Evolutionary conservation across 2,329 filamentous ascomycete species (phyloP), one percentile per base, ranked within the genome.

Genomic region (Remersonia thermophila): DNA sequence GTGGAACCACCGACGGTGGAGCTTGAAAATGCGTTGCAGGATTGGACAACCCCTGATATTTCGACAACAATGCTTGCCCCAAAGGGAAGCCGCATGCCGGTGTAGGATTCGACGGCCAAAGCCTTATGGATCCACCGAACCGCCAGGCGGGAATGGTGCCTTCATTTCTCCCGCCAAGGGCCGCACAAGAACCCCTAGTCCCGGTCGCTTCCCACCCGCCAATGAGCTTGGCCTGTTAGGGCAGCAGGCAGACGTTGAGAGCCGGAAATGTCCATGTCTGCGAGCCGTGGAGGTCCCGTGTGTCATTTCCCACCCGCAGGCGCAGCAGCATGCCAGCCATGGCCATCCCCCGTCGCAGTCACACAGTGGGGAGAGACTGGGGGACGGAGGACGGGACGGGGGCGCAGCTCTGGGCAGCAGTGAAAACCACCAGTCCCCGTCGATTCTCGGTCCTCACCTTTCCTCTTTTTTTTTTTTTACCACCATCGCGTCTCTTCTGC

Each of bases 281-380:
- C 30, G 27, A 33, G 14, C 14, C 16, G 11, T 18, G 33, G n/a
- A 16, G 17, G 17, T 27, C 13, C 29, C 29, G 23, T 27, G 32
- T 35, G 17, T 36, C 39, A 41, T 33, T 35, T 41, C 27, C n/a
- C n/a, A 29, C 30, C 35, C 27, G 5, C 27, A 29, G 38, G 38
- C 35, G 38, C 38, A 40, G 35, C 38, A 39, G 30, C 30, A 25
- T 36, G 39, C 32, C 35, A 35, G 16, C 15, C 26, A 10, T 10
- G 13, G 33, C 7, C 17, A 7, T 26, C 14, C 14, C 13, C 30
- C 18, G 15, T 28, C 20, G 25, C 27, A 13, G 13, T 28, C 16
- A 31, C 31, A 27, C 27, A 15, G 27, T 18, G 32, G 8, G 20
- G 20, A 27, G 26, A 27, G 37, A 30, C 17, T 17, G 33, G 37